Percentiles rank a stretch among this genome's conserved stretches.
Conservation (phyloP, 257 asterid species). For the Galeopsis tetrahit region DNA sequence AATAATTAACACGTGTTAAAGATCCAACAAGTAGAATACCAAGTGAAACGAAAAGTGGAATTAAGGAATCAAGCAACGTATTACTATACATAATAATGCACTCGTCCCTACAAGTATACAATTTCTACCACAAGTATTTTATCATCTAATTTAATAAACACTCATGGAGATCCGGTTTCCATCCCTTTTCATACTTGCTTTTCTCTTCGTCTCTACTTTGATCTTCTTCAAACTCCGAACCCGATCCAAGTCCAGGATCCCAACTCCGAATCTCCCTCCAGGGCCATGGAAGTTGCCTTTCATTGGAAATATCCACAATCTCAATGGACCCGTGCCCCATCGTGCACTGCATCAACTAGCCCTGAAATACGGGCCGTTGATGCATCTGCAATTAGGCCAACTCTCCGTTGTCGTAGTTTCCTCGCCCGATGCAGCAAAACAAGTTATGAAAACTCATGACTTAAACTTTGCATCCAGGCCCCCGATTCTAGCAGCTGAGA, state of each 20-base stretch:
- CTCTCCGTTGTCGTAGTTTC: slow-evolving; percentile 38
- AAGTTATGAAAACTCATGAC: slow-evolving; percentile 46
- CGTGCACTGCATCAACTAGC: slow-evolving; percentile 33
- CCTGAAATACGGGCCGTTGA: slow-evolving; percentile 40
- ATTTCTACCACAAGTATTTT: too few relatives aligned
- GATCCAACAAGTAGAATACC: too few relatives aligned
- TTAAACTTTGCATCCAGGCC: slow-evolving; percentile 44
- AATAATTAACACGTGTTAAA: too few relatives aligned
- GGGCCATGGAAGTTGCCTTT: slow-evolving; percentile 43
- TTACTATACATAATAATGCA: too few relatives aligned
- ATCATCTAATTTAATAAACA: too few relatives aligned
- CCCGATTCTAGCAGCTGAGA: slow-evolving; percentile 31
- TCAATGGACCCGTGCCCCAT: slow-evolving; percentile 35
- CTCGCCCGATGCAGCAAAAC: slow-evolving; percentile 38
- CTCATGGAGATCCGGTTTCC: slow-evolving; percentile 24
- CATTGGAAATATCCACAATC: slow-evolving; percentile 50
- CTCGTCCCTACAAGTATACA: too few relatives aligned
- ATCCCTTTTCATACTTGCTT: neutral
- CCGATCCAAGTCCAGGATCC: neutral
- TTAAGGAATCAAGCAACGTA: too few relatives aligned
- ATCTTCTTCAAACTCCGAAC: neutral
- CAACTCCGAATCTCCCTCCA: slow-evolving; percentile 34
- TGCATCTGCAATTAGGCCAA: slow-evolving; percentile 45
- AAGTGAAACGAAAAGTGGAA: too few relatives aligned
- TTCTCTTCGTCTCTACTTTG: neutral